Conservation (phyloP, 1,284 basidiomycete genomes). For the Porogramme epimiltina region DNA sequence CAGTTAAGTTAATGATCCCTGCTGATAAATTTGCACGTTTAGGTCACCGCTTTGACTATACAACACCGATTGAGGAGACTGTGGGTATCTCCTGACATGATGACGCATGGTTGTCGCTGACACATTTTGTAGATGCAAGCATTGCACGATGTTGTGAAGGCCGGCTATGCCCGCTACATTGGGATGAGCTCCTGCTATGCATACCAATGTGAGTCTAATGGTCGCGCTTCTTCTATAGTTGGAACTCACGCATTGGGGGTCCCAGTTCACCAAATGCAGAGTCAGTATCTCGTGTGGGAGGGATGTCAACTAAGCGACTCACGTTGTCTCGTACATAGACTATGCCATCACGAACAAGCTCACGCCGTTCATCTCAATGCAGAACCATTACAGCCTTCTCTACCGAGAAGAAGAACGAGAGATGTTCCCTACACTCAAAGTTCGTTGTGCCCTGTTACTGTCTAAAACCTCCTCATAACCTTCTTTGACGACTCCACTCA, state of each 20-base stretch:
- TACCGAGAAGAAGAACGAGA: conserved; percentile 31
- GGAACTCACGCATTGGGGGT: neutral
- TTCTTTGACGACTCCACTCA: too few species aligned
- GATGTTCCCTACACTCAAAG: conserved; percentile 6
- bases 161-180: conserved; percentile 38
- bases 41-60: conserved; percentile 45
- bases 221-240: neutral
- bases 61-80: conserved; percentile 42
- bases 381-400: conserved; percentile 31
- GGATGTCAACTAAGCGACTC: neutral
- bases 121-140: conserved; percentile 30
- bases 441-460: too few species aligned
- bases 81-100: conserved; percentile 9
- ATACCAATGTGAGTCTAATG: conserved; percentile 25
- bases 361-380: conserved; percentile 39
- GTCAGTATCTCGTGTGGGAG: conserved; percentile 2
- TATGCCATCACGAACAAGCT: conserved; percentile 24
- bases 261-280: conserved; percentile 31
- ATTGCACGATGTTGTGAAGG: conserved; percentile 37
- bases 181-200: conserved; percentile 41
- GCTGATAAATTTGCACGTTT: too few species aligned
- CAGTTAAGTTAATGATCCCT: too few species aligned
- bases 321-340: conserved; percentile 6
- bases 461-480: too few species aligned
- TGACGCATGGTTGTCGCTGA: too few species aligned